Evolutionary conservation across 306 rosid genomes (phyloP), one percentile per base, ranked within the genome.

Genomic region (Vigna mungo): DNA sequence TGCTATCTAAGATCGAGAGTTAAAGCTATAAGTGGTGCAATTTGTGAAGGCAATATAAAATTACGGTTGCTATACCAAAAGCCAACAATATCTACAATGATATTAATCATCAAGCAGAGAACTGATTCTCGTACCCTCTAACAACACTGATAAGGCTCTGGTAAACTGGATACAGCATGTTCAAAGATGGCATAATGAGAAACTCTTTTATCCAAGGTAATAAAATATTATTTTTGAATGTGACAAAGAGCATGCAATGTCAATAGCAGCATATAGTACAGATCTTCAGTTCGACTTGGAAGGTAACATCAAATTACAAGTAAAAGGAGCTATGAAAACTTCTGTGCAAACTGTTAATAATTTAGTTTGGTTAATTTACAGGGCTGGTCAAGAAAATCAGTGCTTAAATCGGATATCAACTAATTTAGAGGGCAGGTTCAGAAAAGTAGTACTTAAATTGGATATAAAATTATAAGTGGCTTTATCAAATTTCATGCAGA

Each of bases 111-210:
- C 27, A 64, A 34, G 64, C 46, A 53, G 48, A 39, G 53, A 44
- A 53, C 16, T 66, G 61, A 66, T 48, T 60, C 60, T 69, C 30
- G 4, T 54, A 48, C 56, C 47, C 53, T 66, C 65, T 51, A 66
- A 49, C 72, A 78, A 14, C 61, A 70, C 43, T 55, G 65, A 15
- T 21, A 54, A 13, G 71, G 72, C 76, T 65, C 81, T 71, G 14
- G 71, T 34, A 58, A 59, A 25, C 13, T 37, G 12, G 46, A 63
- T 61, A 37, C 44, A 2, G 54, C 25, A 39, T 21, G 27, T 48
- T 56, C 51, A 66, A 17, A 14, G 20, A 73, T 58, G 6, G 66
- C 30, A 9, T 66, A 76, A 36, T 14, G 51, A 46, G 66, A 78
- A 71, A 5, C 14, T 55, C 32, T 55, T n/a, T 37, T 14, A 41